Evolutionary conservation across 2,329 filamentous ascomycete genomes (phyloP), one percentile per base, ranked within the genome.

Genomic region (Macroventuria anomochaeta): DNA sequence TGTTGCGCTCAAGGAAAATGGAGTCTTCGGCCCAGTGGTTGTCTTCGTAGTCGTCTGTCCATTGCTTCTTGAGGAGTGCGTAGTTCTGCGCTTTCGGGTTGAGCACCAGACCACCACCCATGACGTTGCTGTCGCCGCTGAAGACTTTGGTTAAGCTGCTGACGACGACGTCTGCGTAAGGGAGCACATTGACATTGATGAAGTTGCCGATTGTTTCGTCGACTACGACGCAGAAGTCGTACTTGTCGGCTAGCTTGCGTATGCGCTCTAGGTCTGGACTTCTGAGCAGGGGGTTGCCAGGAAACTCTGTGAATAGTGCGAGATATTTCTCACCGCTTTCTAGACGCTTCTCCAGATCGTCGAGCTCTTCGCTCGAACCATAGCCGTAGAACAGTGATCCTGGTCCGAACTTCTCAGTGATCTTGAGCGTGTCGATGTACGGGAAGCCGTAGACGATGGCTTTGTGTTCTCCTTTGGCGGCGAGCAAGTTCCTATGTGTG

Each of bases 191-290:
- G 65, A 97, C 88, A 72, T 99, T 99, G 70, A 96, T 87, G 72
- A 97, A 96, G 51, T 95, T 99, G 64, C 93, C 93, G 55, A 99
- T 91, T 0, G 95, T 97, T 76, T 99, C 95, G 75, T 99, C 95
- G 2, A 99, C 85, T 2, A 97, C 90, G 11, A 97, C 87, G 18
- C 87, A 89, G 72, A 99, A 97, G 68, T 90, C 88, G 75, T 92
- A 96, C 59, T 85, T 81, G 70, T 96, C 87, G 1, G 93, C 93
- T 21, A 99, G 78, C 13, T 76, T 73, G 31, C 90, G 87, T 55
- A 99, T 93, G n/a, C 93, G 87, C 55, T 79, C 78, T 17, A 99
- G 83, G 74, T 99, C 88, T 0, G 93, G 93, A 20, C 91, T 91
- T 46, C 86, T 88, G 32, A 99, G 81, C 12, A 97, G 82, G 4